These are phyloP conservation scores for Ciborinia camelliae DNA, from an alignment of 2,329 filamentous ascomycete genomes.

Conservation along the genomic window DNA sequence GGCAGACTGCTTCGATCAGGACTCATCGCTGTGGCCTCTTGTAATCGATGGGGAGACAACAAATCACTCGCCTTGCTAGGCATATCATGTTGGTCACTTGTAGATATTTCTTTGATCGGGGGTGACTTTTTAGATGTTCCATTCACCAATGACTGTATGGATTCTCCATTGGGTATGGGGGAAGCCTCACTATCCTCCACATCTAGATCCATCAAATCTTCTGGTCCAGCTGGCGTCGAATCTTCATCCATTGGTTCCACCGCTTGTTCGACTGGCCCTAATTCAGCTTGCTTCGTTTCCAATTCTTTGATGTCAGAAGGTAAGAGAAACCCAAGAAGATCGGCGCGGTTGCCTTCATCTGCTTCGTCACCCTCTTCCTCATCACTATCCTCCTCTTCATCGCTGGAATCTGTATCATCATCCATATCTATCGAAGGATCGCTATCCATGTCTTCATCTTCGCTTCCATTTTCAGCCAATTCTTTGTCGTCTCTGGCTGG, in stretches of 20 bases:
- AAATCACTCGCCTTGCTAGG: not conserved
- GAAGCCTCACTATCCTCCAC: slow-evolving; percentile 35
- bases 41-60: not conserved
- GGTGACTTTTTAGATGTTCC: not conserved
- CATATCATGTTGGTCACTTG: slow-evolving; percentile 6
- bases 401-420: slow-evolving; percentile 47
- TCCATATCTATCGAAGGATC: slow-evolving; percentile 28
- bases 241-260: slow-evolving; percentile 11
- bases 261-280: slow-evolving; percentile 18
- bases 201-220: slow-evolving; percentile 17
- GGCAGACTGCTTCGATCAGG: slow-evolving; percentile 39
- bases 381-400: slow-evolving; percentile 60
- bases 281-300: slow-evolving; percentile 27
- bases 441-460: slow-evolving; percentile 31
- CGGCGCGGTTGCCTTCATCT: slow-evolving; percentile 40
- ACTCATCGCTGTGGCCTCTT: slow-evolving; percentile 29
- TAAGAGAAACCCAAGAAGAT: slow-evolving; percentile 36
- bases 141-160: slow-evolving; percentile 6
- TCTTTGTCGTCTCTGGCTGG: slow-evolving; percentile 36
- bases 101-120: slow-evolving; percentile 11
- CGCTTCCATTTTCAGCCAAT: slow-evolving; percentile 31
- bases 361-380: slow-evolving; percentile 42
- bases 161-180: slow-evolving; percentile 31
- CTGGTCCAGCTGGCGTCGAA: not conserved
- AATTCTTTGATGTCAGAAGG: slow-evolving; percentile 38